Conservation (phyloP, 257 asterid species). For the Solanum appendiculatum region DNA sequence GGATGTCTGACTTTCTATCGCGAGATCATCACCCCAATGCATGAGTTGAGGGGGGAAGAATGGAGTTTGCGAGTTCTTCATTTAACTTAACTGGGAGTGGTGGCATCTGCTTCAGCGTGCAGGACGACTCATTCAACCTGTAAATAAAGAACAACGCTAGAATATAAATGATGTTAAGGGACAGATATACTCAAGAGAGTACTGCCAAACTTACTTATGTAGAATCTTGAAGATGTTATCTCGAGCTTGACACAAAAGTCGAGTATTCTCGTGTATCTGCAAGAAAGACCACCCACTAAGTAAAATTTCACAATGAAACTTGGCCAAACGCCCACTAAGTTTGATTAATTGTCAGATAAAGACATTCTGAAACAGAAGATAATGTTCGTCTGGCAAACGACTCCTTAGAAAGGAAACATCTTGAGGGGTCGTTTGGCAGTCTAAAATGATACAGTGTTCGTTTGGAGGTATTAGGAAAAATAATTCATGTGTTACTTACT, state of each 20-base stretch:
- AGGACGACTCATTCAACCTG: constrained; percentile 57
- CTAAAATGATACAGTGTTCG: neutral
- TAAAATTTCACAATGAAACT: too few relatives aligned
- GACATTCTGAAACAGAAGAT: neutral
- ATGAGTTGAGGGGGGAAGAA: constrained; percentile 40
- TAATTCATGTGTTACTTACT: neutral
- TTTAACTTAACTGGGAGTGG: constrained; percentile 50
- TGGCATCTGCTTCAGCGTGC: constrained; percentile 52
- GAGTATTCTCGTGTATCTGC: constrained; percentile 67
- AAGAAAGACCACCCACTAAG: neutral
- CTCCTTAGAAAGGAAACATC: neutral
- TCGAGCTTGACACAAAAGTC: constrained; percentile 64
- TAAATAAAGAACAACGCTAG: neutral
- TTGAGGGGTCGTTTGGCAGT: neutral
- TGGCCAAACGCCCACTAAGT: neutral
- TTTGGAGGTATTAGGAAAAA: neutral
- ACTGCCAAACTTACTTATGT: constrained; percentile 36
- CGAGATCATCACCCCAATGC: constrained; percentile 12
- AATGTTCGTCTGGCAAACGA: neutral
- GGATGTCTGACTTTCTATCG: neutral
- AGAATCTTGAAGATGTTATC: constrained; percentile 58
- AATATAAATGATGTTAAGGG: neutral
- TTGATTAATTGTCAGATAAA: too few relatives aligned
- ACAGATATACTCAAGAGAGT: neutral
- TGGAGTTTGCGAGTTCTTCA: constrained; percentile 61